phyloP scores from a whole-genome alignment of 768 basidiomycete genomes.

The Macrolepiota dolichaula region DNA sequence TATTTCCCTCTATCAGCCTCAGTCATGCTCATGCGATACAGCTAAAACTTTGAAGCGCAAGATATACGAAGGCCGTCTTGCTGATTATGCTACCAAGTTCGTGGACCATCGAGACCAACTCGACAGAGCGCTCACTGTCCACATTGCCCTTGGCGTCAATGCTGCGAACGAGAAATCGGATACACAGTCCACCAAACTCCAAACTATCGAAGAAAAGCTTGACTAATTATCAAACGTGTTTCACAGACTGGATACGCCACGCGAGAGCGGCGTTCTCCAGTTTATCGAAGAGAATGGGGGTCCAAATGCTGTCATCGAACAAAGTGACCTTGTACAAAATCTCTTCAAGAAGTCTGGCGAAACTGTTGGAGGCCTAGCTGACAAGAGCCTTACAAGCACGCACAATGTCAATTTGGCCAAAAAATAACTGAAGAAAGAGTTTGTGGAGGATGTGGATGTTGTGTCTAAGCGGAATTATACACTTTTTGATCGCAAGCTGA shows the following conservation, averaged over 20 bases:
- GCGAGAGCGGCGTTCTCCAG: conserved; percentile 32
- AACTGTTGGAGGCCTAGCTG: conserved; percentile 27
- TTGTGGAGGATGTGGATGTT: conserved; percentile 34
- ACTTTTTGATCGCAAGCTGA: conserved; percentile 43
- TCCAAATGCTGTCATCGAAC: conserved; percentile 26
- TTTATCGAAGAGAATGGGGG: conserved; percentile 40
- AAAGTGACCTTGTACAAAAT: conserved; percentile 28
- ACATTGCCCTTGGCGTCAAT: conserved; percentile 35
- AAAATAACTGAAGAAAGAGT: conserved; percentile 30
- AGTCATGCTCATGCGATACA: conserved; percentile 2
- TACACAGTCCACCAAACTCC: conserved; percentile 16
- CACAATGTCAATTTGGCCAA: neutral
- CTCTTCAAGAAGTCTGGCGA: conserved; percentile 26
- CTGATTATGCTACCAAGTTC: no score
- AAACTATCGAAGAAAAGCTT: conserved; percentile 25
- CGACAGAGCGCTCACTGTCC: conserved; percentile 29
- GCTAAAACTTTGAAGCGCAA: no score
- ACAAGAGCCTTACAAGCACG: conserved; percentile 1
- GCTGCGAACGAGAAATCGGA: no score
- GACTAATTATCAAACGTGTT: conserved; percentile 36
- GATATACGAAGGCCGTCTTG: no score
- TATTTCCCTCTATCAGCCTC: no score
- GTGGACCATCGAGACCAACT: no score
- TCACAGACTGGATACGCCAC: conserved; percentile 32
- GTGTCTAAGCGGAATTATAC: conserved; percentile 34